Evolutionary conservation across 352 stramenopile genomes (phyloP).

Genomic region (Proteromonas lacertae): DNA sequence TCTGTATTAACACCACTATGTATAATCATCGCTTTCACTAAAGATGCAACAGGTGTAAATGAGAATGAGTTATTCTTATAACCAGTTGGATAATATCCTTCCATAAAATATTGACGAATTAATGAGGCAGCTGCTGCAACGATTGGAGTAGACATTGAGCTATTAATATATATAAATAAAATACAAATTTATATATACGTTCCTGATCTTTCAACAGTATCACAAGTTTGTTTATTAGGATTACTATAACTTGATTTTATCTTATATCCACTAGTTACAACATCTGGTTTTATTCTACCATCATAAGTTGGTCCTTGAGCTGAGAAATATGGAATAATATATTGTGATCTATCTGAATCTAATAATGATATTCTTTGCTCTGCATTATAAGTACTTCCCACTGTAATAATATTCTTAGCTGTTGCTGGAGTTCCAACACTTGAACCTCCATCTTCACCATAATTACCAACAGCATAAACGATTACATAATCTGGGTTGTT

Average conservation of each 20-base stretch:
- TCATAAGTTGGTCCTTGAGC: background rate
- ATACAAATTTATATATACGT: too few species aligned
- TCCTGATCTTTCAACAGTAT: too few species aligned
- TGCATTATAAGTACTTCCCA: background rate
- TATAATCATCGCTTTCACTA: background rate
- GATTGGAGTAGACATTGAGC: background rate
- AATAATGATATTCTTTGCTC: background rate
- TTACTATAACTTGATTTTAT: too few species aligned
- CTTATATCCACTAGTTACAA: background rate
- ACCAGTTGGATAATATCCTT: background rate
- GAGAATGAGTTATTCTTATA: background rate
- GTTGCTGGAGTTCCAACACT: background rate
- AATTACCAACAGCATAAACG: background rate
- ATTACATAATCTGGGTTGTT: background rate
- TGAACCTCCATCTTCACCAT: background rate
- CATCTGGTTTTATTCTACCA: background rate
- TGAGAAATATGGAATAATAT: too few species aligned
- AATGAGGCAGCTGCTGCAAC: background rate
- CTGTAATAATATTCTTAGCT: background rate
- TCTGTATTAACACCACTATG: background rate
- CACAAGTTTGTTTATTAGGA: too few species aligned
- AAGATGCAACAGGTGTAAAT: background rate
- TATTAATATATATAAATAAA: too few species aligned
- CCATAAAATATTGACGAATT: background rate
- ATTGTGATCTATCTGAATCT: background rate